Percentiles rank a stretch among this genome's conserved stretches.
Evolutionary conservation across 2,329 filamentous ascomycete genomes (phyloP).

Genomic region (Camillea tinctor): DNA sequence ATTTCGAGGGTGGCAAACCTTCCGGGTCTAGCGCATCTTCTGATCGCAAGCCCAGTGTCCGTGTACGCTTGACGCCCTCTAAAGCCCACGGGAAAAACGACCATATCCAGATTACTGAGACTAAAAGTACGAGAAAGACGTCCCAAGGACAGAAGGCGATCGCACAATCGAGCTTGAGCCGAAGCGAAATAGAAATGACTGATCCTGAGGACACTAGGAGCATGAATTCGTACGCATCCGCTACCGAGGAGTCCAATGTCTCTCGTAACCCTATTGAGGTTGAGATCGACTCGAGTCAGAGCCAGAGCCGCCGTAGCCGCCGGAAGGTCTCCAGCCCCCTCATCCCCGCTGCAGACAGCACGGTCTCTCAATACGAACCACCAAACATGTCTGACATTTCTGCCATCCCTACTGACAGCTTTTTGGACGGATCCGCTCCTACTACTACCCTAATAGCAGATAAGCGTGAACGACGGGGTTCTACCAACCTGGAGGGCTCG

Average conservation of each 20-base stretch:
- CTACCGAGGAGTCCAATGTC: conserved; percentile 76
- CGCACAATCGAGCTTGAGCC: conserved; percentile 53
- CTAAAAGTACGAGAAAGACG: conserved; percentile 68
- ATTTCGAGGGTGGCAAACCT: conserved; percentile 78
- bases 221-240: conserved; percentile 73
- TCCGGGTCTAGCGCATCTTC: conserved; percentile 50
- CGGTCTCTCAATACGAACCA: conserved; percentile 58
- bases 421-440: conserved; percentile 57
- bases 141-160: conserved; percentile 45
- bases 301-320: conserved; percentile 53
- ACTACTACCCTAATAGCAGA: conserved; percentile 33
- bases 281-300: conserved; percentile 68
- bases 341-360: conserved; percentile 58
- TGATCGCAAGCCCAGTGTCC: conserved; percentile 78
- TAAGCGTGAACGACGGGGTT: conserved; percentile 42
- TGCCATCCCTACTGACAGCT: conserved; percentile 63
- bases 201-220: conserved; percentile 63
- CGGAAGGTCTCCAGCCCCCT: conserved; percentile 62
- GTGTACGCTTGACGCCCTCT: conserved; percentile 76
- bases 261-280: conserved; percentile 80
- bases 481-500: conserved; percentile 38
- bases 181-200: conserved; percentile 53
- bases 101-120: conserved; percentile 84
- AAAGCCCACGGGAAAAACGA: conserved; percentile 64
- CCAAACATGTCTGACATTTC: conserved; percentile 82